Base-by-base conservation (phyloP, 345 rosid species). In the Iberis pinnata region DNA sequence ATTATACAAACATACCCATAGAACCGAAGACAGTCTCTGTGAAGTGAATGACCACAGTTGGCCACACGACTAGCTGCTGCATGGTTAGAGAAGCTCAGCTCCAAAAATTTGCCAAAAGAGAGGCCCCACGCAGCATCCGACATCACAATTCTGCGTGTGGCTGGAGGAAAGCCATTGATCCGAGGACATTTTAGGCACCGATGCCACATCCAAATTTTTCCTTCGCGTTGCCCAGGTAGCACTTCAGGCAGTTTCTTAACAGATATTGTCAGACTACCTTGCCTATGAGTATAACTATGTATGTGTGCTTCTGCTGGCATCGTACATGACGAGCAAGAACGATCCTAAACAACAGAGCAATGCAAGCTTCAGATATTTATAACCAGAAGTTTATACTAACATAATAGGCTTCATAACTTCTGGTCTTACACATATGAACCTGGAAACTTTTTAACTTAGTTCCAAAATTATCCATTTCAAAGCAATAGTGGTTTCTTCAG, bases 181-280 rank as follows among this genome's bases (percentile, higher is more conserved):
- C 97, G 77, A 63, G 97, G 98, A 61, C 98, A 92, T 60, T 71
- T 76, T 60, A 88, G 77, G 70, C 98, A 92, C 67, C 98, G 72
- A 60, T 92, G 98, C 98, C 98, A 92, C 98, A 92, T 92, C 98
- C 98, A 92, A 61, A 92, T 88, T 69, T 83, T 92, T 54, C 93
- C 97, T 66, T 88, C 98, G 44, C 75, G 76, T 71, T 88, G 86
- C 40, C 98, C 97, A 45, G 81, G 88, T 59, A 92, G 71, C 68
- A 69, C 24, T 44, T 85, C 93, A 36, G 79, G 73, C 22, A 81
- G 78, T 68, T 73, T 88, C 76, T 73, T 83, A 61, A 92, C 97
- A 36, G 98, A 85, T 75, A 92, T 92, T 4, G 95, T 92, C 47
- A 92, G 83, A 74, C 82, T 88, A 32, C 98, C 98, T 77, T 92